Evolutionary conservation across 495 filamentous ascomycete genomes (phyloP), one percentile per base, ranked within the genome.

Genomic region (Ramalina peruviana): DNA sequence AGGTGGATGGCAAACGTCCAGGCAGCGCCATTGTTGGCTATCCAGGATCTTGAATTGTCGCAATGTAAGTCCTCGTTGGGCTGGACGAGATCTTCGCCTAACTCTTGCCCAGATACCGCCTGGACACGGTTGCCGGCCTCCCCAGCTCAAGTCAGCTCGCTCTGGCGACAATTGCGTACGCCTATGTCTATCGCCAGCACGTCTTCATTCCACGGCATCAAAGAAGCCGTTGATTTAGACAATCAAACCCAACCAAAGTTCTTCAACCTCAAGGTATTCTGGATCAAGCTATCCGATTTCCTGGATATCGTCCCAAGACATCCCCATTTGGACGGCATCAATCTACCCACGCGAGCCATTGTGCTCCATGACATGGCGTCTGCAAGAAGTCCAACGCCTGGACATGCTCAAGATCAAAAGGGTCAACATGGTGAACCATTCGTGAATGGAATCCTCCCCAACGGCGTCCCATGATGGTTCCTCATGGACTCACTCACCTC

Each of bases 1-100:
- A 73, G 77, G 61, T 89, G 85, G 83, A 68, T 88, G 55, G 76
- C 85, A 26, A 88, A 87, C 54, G 80, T 82, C 40, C 75, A 88
- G 57, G 80, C 80, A 49, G 83, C 84, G 16, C 74, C 85, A 16
- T 67, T 89, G 21, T 67, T 89, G 26, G 85, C 83, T 27, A 82
- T 85, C 45, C 85, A 85, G 61, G 84, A 89, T 57, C 69, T 85
- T 19, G 74, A 80, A 37, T 69, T 89, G 26, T 79, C 81, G 20
- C 76, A 81, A 67, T 89, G 79, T 81, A 64, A 70, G 77, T 69
- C 36, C n/a, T 41, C 33, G 26, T 11, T 26, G 47, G 23, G 4
- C 23, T 44, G 40, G 20, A 27, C 30, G 40, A 27, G n/a, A 45
- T 27, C 9, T 20, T 23, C 23, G 12, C 40, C 41, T 54, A 11